Conservation (phyloP, 2,329 filamentous ascomycete species). For the Apiospora kogelbergensis region DNA sequence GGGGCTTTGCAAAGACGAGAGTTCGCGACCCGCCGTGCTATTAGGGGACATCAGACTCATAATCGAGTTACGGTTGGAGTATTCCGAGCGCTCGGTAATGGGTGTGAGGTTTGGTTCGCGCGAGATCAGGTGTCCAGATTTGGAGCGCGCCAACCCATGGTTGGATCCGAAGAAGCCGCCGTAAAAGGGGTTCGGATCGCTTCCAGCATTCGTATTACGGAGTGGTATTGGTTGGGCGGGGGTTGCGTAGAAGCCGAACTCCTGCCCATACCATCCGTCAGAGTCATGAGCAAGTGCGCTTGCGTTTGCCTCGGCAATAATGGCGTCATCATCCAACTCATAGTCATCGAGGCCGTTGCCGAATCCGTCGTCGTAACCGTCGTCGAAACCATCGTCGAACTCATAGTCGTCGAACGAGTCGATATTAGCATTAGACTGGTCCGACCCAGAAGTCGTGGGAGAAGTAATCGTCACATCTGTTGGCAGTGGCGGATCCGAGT, state of each 20-base stretch:
- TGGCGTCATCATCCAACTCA: constrained; percentile 79
- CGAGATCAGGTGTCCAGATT: constrained; percentile 72
- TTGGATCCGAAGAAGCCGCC: constrained; percentile 86
- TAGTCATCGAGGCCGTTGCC: constrained; percentile 42
- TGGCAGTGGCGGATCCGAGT: constrained; percentile 43
- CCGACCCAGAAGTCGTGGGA: constrained; percentile 32
- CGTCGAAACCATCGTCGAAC: constrained; percentile 19
- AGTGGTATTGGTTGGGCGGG: constrained; percentile 38
- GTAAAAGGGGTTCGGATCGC: constrained; percentile 52
- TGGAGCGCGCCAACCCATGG: constrained; percentile 66
- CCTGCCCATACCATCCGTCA: constrained; percentile 92
- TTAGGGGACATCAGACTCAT: constrained; percentile 65
- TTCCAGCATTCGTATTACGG: constrained; percentile 24
- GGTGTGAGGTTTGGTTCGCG: constrained; percentile 91
- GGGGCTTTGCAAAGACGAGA: constrained; percentile 60
- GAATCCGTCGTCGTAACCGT: constrained; percentile 28
- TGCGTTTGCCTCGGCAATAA: constrained; percentile 93
- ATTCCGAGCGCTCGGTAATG: constrained; percentile 94
- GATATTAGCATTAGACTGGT: constrained; percentile 22
- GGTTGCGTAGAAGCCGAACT: constrained; percentile 91
- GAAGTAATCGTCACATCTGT: constrained; percentile 36
- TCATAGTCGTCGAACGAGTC: constrained; percentile 26
- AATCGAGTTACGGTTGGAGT: constrained; percentile 90
- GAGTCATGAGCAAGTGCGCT: constrained; percentile 89
- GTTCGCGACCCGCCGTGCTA: constrained; percentile 41